Evolutionary conservation across 129 eudicot species (phyloP).

Genomic region (Artemisia argyi): DNA sequence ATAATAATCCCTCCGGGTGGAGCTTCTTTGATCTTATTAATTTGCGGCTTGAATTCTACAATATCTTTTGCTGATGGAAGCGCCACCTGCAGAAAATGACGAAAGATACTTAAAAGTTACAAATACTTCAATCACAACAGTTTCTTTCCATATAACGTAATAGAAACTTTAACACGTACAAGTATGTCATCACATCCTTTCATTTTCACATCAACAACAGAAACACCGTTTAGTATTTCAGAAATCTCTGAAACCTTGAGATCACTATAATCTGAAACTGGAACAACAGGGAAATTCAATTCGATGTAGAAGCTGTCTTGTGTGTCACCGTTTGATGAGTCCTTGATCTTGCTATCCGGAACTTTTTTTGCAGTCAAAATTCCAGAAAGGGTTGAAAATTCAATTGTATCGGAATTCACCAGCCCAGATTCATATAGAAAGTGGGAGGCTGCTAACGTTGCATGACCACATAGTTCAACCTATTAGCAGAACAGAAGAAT

Average conservation of each 20-base stretch:
- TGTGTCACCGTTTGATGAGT: constrained; percentile 32
- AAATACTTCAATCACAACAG: not conserved
- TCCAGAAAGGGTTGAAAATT: constrained; percentile 83
- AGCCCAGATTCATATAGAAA: constrained; percentile 52
- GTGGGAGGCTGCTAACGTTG: constrained; percentile 86
- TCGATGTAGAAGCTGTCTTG: constrained; percentile 44
- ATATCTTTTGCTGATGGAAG: constrained; percentile 64
- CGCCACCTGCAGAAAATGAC: constrained; percentile 50
- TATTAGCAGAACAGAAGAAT: constrained; percentile 29
- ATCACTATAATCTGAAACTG: constrained; percentile 34
- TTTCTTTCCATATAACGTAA: not conserved
- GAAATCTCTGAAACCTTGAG: constrained; percentile 44
- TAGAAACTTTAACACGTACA: constrained; percentile 47
- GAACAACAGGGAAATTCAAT: constrained; percentile 73
- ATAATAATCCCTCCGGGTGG: constrained; percentile 67
- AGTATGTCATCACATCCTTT: constrained; percentile 49
- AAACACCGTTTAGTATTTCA: constrained; percentile 52
- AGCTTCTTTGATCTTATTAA: constrained; percentile 55
- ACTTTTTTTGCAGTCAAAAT: constrained; percentile 62
- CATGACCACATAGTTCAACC: constrained; percentile 93
- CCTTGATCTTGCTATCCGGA: constrained; percentile 17
- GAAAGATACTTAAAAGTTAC: constrained; percentile 1
- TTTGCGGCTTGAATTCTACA: constrained; percentile 49
- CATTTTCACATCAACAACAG: constrained; percentile 57
- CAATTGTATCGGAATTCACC: constrained; percentile 51